Percentiles rank a stretch among this genome's conserved stretches.
Evolutionary conservation across 441 rosid species (phyloP).

Genomic region (Populus hybrid): DNA sequence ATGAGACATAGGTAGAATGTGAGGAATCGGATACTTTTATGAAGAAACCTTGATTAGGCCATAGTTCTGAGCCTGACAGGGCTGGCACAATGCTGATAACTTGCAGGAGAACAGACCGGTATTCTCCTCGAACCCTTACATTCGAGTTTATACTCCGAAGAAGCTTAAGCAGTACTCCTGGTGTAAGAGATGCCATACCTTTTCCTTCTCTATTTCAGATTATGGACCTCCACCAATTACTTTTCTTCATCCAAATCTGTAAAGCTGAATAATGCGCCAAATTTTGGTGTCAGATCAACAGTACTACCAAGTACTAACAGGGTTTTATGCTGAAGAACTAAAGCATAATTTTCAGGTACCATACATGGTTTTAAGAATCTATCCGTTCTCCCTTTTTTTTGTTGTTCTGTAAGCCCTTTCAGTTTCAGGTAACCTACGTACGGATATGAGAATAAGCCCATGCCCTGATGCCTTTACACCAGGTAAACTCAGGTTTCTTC

Average conservation of each 20-base stretch:
- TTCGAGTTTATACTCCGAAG: constrained; percentile 69
- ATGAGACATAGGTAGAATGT: constrained; percentile 76
- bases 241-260: background rate
- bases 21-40: constrained; percentile 90
- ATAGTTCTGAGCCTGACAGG: constrained; percentile 75
- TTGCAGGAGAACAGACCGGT: constrained; percentile 78
- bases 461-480: background rate
- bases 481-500: background rate
- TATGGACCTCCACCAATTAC: background rate
- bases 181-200: constrained; percentile 76
- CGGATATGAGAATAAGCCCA: background rate
- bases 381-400: background rate
- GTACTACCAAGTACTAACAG: no score
- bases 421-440: background rate
- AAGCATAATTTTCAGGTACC: background rate
- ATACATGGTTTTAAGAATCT: background rate
- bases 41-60: constrained; percentile 95
- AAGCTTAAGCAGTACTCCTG: constrained; percentile 78
- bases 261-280: background rate
- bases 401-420: background rate
- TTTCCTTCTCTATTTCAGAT: background rate
- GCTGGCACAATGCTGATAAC: constrained; percentile 95
- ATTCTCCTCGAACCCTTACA: constrained; percentile 70
- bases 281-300: background rate
- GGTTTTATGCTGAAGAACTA: no score